These are phyloP conservation scores for Grosmannia clavigera DNA, from an alignment of 2,329 filamentous ascomycete genomes.

Conservation along the genomic window DNA sequence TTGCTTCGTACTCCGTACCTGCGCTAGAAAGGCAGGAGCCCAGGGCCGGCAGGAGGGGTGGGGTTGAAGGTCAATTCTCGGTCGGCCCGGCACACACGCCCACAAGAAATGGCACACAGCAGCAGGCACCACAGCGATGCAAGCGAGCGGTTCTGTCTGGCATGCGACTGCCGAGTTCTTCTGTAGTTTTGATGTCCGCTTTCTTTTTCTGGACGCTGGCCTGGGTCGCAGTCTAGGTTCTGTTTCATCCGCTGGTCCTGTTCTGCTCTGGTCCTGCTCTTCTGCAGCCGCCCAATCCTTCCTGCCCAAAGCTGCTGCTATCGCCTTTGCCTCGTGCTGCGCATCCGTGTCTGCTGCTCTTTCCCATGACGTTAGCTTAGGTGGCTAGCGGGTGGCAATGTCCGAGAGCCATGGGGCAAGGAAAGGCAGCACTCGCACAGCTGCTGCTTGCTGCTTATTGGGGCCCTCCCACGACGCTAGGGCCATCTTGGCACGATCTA, in stretches of 20 bases:
- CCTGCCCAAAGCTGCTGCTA: neutral
- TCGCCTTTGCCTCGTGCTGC: neutral
- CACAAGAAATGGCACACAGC: neutral
- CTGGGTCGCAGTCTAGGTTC: too few species aligned
- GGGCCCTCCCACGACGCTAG: neutral
- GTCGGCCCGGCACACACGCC: neutral
- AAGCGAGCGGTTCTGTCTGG: neutral
- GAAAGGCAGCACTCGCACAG: neutral
- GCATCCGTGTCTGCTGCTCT: neutral
- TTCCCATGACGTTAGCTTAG: neutral
- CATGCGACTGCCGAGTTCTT: neutral
- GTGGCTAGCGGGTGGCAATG: constrained; percentile 1
- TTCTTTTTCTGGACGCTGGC: neutral
- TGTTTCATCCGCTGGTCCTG: too few species aligned
- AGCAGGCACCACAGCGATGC: neutral
- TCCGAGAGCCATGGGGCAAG: neutral
- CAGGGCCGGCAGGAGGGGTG: constrained; percentile 1
- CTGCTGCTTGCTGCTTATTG: neutral
- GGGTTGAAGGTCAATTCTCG: neutral
- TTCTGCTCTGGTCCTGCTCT: too few species aligned
- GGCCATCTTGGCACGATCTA: constrained; percentile 1
- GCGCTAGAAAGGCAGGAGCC: constrained; percentile 2
- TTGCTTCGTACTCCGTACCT: constrained; percentile 2
- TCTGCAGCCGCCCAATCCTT: neutral
- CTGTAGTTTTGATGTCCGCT: neutral